phyloP scores from a whole-genome alignment of 306 rosid species.

The Begonia peltatifolia region DNA sequence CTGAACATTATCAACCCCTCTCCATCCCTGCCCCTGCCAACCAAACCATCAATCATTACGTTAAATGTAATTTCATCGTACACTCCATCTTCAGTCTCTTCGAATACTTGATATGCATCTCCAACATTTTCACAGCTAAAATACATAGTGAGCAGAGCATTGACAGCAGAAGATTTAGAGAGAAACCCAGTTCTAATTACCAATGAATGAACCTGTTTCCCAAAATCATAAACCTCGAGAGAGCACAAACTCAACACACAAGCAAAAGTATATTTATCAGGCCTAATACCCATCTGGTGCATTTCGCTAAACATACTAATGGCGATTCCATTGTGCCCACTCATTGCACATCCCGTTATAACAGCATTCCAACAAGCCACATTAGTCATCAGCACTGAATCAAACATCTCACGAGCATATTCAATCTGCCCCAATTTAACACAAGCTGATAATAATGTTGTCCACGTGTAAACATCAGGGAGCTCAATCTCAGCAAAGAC shows the following conservation, averaged over 20 bases:
- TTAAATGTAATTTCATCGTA: conserved; percentile 52
- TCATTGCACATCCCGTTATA: conserved; percentile 39
- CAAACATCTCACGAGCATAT: conserved; percentile 36
- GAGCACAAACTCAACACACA: conserved; percentile 47
- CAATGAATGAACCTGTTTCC: conserved; percentile 46
- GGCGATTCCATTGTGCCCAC: conserved; percentile 23
- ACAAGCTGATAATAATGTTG: conserved; percentile 46
- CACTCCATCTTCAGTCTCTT: conserved; percentile 20
- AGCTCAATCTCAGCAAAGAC: conserved; percentile 23
- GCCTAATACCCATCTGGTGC: conserved; percentile 32
- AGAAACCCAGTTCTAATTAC: conserved; percentile 38
- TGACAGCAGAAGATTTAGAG: conserved; percentile 42
- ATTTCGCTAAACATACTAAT: conserved; percentile 32
- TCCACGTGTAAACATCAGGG: conserved; percentile 62
- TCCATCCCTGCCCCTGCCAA: conserved; percentile 21
- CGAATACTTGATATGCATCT: conserved; percentile 46
- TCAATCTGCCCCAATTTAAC: conserved; percentile 26
- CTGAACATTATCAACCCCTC: conserved; percentile 44
- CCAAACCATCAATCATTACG: conserved; percentile 69
- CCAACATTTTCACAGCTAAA: conserved; percentile 25
- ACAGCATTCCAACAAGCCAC: conserved; percentile 67
- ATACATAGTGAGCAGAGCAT: conserved; percentile 59
- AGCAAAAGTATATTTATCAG: conserved; percentile 46
- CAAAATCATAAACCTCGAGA: conserved; percentile 32
- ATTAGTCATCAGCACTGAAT: conserved; percentile 25